These are phyloP conservation scores for Malus hybrid DNA, from an alignment of 331 rosid species.

Conservation along the genomic window DNA sequence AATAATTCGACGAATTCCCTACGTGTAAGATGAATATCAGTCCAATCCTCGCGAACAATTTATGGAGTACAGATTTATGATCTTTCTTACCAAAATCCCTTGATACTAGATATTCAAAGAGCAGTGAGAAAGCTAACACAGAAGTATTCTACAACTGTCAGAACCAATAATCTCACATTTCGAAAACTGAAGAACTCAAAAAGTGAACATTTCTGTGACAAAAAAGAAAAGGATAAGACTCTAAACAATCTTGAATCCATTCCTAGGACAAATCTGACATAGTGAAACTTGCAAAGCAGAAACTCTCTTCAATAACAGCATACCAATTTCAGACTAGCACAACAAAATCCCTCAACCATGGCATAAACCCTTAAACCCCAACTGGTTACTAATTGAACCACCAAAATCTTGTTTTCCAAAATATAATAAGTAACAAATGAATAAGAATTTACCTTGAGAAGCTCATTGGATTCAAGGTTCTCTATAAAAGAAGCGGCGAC, in stretches of 20 bases:
- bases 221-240: background rate
- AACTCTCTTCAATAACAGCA: background rate
- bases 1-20: background rate
- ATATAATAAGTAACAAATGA: background rate
- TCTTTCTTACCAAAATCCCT: background rate
- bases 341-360: background rate
- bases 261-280: background rate
- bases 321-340: background rate
- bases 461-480: constrained; percentile 88
- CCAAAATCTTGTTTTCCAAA: background rate
- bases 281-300: background rate
- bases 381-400: background rate
- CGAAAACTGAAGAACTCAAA: background rate
- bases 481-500: constrained; percentile 68
- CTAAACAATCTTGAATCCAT: background rate
- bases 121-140: too few relatives aligned
- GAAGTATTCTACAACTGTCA: background rate
- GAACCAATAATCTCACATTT: background rate
- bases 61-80: background rate
- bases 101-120: background rate
- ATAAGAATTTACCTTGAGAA: constrained; percentile 58
- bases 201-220: background rate
- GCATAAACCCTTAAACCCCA: background rate
- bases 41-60: background rate
- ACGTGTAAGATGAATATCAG: background rate